Percentiles rank a stretch among this genome's conserved stretches.
Evolutionary conservation across 176 grass and related monocot genomes (phyloP).

Genomic region (Oropetium thomaeum): DNA sequence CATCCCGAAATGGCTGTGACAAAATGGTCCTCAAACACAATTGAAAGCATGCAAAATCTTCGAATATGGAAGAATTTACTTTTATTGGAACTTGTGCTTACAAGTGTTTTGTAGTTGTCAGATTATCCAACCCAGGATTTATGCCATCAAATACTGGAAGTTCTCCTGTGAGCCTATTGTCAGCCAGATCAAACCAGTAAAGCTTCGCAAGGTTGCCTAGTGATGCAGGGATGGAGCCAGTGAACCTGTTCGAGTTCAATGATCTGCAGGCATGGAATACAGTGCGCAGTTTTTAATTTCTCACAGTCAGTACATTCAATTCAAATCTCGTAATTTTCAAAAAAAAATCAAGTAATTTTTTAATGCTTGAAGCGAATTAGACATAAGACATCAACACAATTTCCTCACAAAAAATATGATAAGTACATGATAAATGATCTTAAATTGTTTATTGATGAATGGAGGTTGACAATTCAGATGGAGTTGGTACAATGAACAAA

Average conservation of each 20-base stretch:
- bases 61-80: not conserved
- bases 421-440: not conserved
- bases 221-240: constrained; percentile 55
- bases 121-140: constrained; percentile 72
- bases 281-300: not conserved
- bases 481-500: not conserved
- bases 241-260: constrained; percentile 71
- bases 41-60: not conserved
- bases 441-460: not conserved
- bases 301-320: not conserved
- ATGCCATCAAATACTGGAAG: constrained; percentile 61
- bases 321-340: not conserved
- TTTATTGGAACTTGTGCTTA: constrained; percentile 36
- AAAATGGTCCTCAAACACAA: not conserved
- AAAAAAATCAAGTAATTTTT: too few species aligned
- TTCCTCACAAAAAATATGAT: not conserved
- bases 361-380: not conserved
- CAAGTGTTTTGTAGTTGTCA: constrained; percentile 75
- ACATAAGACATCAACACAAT: not conserved
- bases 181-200: constrained; percentile 89
- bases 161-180: constrained; percentile 63
- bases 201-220: constrained; percentile 61
- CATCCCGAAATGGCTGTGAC: constrained; percentile 68
- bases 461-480: not conserved
- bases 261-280: constrained; percentile 52